Conservation (phyloP, 306 rosid genomes). For the Rosa multiflora region DNA sequence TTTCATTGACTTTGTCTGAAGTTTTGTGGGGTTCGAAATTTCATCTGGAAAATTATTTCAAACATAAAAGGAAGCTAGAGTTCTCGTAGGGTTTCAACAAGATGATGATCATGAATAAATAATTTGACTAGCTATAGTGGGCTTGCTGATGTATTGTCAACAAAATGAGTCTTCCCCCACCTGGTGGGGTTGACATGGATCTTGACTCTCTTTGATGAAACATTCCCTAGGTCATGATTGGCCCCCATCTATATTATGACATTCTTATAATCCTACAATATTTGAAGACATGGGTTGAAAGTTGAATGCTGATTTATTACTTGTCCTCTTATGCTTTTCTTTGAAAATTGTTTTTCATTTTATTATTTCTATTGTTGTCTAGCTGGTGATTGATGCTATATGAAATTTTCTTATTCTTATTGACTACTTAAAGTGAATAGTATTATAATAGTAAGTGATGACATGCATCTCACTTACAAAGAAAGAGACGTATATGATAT, state of each 20-base stretch:
- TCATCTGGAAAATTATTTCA: constrained; percentile 33
- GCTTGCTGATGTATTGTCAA: constrained; percentile 53
- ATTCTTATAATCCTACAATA: constrained; percentile 48
- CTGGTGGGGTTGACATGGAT: constrained; percentile 89
- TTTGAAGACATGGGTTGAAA: constrained; percentile 56
- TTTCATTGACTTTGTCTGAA: constrained; percentile 61
- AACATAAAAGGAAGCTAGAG: constrained; percentile 33
- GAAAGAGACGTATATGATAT: not conserved
- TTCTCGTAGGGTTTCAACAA: constrained; percentile 27
- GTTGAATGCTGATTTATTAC: constrained; percentile 44
- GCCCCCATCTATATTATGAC: constrained; percentile 35
- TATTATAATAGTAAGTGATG: not conserved
- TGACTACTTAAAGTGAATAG: not conserved
- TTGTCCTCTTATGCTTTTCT: constrained; percentile 49
- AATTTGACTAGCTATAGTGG: constrained; percentile 46
- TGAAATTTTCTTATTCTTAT: not conserved
- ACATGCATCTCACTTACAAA: constrained; percentile 3
- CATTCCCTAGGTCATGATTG: constrained; percentile 61
- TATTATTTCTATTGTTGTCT: constrained; percentile 17
- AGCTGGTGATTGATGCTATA: not conserved
- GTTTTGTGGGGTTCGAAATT: constrained; percentile 35
- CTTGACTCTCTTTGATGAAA: constrained; percentile 83
- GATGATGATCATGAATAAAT: constrained; percentile 48
- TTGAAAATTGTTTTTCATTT: constrained; percentile 10
- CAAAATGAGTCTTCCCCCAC: constrained; percentile 32